These are phyloP conservation scores for Russula brevipes DNA, from an alignment of 768 basidiomycete genomes.

Conservation along the genomic window DNA sequence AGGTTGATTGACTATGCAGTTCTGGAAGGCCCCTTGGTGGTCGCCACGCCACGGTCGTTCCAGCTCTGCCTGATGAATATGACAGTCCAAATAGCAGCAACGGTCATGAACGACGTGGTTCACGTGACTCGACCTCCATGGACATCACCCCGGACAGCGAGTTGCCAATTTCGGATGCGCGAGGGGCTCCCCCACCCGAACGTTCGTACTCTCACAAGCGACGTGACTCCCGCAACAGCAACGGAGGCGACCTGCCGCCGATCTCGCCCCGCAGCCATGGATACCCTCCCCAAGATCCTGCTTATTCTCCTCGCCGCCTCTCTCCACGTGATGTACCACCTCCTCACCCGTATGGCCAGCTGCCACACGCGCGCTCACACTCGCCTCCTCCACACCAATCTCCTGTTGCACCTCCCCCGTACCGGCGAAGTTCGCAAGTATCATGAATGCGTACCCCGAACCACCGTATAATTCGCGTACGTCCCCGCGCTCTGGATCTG, in stretches of 20 bases:
- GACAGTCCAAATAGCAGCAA: constrained; percentile 38
- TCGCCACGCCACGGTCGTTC: constrained; percentile 76
- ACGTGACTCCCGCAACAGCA: constrained; percentile 21
- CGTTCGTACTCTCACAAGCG: constrained; percentile 18
- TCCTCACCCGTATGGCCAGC: constrained; percentile 15
- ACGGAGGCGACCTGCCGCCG: constrained; percentile 19
- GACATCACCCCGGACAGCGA: constrained; percentile 18
- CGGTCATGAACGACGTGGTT: constrained; percentile 18
- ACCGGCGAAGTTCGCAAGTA: constrained; percentile 57
- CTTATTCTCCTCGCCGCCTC: constrained; percentile 17
- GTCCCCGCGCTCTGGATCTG: constrained; percentile 30
- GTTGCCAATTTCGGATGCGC: constrained; percentile 15
- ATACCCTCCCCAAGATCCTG: constrained; percentile 13
- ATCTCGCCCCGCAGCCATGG: constrained; percentile 19
- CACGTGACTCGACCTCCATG: constrained; percentile 19
- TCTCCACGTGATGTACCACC: constrained; percentile 15
- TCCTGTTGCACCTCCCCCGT: constrained; percentile 33
- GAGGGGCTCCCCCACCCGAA: constrained; percentile 9
- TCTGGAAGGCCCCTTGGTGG: constrained; percentile 64
- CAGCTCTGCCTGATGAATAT: constrained; percentile 72
- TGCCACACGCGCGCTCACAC: constrained; percentile 19
- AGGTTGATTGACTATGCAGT: constrained; percentile 22
- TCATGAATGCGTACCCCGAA: constrained; percentile 64
- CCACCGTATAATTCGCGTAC: constrained; percentile 28
- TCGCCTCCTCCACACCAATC: constrained; percentile 31